phyloP scores from a whole-genome alignment of 2,329 filamentous ascomycete species.

The Botryotinia globosa region DNA sequence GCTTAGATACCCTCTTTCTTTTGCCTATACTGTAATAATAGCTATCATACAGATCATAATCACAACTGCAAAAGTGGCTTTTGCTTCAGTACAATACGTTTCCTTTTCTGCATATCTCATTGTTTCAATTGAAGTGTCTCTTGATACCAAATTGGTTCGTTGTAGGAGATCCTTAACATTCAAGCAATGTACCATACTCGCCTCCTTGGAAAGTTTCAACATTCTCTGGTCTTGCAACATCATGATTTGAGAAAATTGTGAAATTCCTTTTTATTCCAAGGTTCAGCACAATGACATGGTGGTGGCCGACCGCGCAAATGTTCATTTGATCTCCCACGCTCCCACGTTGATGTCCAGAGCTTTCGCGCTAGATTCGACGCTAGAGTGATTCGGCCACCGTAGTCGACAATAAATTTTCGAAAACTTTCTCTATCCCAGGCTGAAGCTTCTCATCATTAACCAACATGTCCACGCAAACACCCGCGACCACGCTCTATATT shows the following conservation, averaged over 20 bases:
- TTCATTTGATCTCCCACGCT: background rate
- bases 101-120: background rate
- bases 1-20: slow-evolving; percentile 13
- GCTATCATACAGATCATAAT: slow-evolving; percentile 15
- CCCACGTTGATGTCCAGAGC: background rate
- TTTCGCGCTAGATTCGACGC: background rate
- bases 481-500: background rate
- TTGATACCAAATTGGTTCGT: background rate
- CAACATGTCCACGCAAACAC: slow-evolving; percentile 6
- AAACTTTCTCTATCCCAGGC: slow-evolving; percentile 1
- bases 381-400: slow-evolving; percentile 8
- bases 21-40: background rate
- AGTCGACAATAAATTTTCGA: slow-evolving; percentile 6
- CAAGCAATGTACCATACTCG: background rate
- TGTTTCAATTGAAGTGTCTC: background rate
- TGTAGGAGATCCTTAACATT: background rate
- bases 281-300: background rate
- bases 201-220: background rate
- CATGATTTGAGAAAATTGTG: background rate
- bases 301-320: background rate
- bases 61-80: background rate
- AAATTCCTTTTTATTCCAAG: too few relatives aligned
- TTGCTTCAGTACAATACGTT: background rate
- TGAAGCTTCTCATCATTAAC: background rate
- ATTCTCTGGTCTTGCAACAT: background rate